A percentile compares a stretch with the other conserved stretches of the same genome.
Conservation (phyloP, 2,329 filamentous ascomycete species). For the Chaetomium sp. region DNA sequence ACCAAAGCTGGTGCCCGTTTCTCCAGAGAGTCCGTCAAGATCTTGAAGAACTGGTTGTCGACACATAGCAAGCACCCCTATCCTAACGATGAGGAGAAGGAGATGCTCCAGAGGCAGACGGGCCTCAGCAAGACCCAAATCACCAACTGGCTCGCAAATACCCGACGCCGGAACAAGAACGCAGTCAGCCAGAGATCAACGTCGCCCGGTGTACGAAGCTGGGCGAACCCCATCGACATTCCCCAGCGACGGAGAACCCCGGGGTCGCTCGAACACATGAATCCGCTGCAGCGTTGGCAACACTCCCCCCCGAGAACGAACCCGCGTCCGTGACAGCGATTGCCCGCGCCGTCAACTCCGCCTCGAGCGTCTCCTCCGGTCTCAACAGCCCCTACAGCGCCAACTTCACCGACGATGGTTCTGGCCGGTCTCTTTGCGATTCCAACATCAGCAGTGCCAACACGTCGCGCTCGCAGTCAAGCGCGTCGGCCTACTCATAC, state of each 20-base stretch:
- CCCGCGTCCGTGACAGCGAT: conserved; percentile 61
- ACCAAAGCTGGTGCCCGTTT: conserved; percentile 75
- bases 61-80: conserved; percentile 82
- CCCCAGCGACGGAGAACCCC: conserved; percentile 62
- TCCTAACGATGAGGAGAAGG: conserved; percentile 84
- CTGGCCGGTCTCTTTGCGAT: conserved; percentile 58
- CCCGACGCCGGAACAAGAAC: conserved; percentile 76
- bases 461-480: conserved; percentile 64
- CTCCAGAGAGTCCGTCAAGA: conserved; percentile 75
- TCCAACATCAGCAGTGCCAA: conserved; percentile 63
- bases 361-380: conserved; percentile 55
- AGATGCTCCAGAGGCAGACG: conserved; percentile 74
- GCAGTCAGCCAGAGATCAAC: conserved; percentile 65
- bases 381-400: conserved; percentile 60
- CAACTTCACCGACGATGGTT: conserved; percentile 64
- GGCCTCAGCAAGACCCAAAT: conserved; percentile 83
- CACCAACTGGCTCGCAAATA: conserved; percentile 90
- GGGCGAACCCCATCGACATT: conserved; percentile 71
- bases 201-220: conserved; percentile 67
- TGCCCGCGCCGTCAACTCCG: conserved; percentile 58
- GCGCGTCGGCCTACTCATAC: conserved; percentile 61
- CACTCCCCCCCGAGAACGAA: conserved; percentile 64
- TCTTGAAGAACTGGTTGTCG: conserved; percentile 82
- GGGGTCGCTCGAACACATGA: conserved; percentile 52
- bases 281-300: conserved; percentile 61